phyloP scores from a whole-genome alignment of 768 basidiomycete genomes.

The Leccinum incarnatum region DNA sequence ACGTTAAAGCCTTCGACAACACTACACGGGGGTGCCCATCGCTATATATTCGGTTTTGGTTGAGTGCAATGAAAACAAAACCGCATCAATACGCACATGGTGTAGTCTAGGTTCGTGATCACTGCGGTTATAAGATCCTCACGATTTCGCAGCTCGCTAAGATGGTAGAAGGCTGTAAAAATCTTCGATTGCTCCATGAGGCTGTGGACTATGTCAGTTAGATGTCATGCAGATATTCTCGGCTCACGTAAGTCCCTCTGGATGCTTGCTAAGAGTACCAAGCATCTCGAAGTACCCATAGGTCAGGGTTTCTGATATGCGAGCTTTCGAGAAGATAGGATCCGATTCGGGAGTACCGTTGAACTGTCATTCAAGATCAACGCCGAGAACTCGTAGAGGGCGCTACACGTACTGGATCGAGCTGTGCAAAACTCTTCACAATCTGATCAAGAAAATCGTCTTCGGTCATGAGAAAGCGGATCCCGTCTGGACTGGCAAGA shows the following conservation, averaged over 20 bases:
- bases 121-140: slow-evolving; percentile 92
- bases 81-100: slow-evolving; percentile 53
- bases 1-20: slow-evolving; percentile 90
- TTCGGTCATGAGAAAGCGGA: slow-evolving; percentile 74
- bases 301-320: slow-evolving; percentile 79
- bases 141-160: slow-evolving; percentile 85
- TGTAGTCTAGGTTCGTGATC: slow-evolving; percentile 89
- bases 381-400: not conserved
- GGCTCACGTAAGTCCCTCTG: slow-evolving; percentile 85
- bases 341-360: slow-evolving; percentile 71
- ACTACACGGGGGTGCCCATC: slow-evolving; percentile 95
- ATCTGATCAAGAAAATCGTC: slow-evolving; percentile 86
- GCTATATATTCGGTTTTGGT: slow-evolving; percentile 39
- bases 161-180: slow-evolving; percentile 94
- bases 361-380: slow-evolving; percentile 43
- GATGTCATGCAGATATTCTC: not conserved
- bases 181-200: slow-evolving; percentile 88
- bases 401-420: slow-evolving; percentile 72
- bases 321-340: slow-evolving; percentile 80
- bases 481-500: slow-evolving; percentile 78
- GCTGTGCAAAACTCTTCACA: slow-evolving; percentile 81
- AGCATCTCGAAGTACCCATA: slow-evolving; percentile 96
- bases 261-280: slow-evolving; percentile 82
- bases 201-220: slow-evolving; percentile 37
- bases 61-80: slow-evolving; percentile 2